These are phyloP conservation scores for Cokeromyces recurvatus DNA, from an alignment of 371 early-diverging fungal species.

Conservation along the genomic window DNA sequence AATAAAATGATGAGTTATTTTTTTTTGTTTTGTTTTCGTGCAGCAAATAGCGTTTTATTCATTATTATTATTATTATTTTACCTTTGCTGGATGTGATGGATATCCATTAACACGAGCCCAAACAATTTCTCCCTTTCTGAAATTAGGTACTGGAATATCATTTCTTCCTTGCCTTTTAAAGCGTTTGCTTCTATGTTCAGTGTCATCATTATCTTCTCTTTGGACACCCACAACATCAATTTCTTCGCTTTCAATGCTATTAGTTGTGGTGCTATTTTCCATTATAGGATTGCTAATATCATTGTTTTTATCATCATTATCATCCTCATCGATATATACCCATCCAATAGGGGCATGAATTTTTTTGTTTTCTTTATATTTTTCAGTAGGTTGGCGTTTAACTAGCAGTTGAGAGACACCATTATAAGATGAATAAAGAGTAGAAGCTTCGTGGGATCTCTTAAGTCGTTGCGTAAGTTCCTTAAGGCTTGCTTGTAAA, in stretches of 20 bases:
- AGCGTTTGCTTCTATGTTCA: neutral
- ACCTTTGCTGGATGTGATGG: constrained; percentile 48
- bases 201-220: no score
- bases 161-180: neutral
- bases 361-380: constrained; percentile 4
- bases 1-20: neutral
- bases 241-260: no score
- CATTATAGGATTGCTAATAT: neutral
- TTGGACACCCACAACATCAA: no score
- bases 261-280: no score
- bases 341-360: constrained; percentile 17
- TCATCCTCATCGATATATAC: constrained; percentile 10
- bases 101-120: constrained; percentile 43
- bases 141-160: constrained; percentile 8
- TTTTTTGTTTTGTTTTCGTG: neutral
- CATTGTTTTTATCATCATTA: constrained; percentile 1
- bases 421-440: neutral
- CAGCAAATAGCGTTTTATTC: no score
- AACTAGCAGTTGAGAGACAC: neutral
- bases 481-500: no score
- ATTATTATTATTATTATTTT: neutral
- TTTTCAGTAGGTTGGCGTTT: neutral
- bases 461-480: no score
- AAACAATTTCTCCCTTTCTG: constrained; percentile 28
- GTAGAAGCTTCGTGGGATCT: no score